These are phyloP conservation scores for Castanospermum australe DNA, from an alignment of 306 rosid genomes.

Conservation along the genomic window DNA sequence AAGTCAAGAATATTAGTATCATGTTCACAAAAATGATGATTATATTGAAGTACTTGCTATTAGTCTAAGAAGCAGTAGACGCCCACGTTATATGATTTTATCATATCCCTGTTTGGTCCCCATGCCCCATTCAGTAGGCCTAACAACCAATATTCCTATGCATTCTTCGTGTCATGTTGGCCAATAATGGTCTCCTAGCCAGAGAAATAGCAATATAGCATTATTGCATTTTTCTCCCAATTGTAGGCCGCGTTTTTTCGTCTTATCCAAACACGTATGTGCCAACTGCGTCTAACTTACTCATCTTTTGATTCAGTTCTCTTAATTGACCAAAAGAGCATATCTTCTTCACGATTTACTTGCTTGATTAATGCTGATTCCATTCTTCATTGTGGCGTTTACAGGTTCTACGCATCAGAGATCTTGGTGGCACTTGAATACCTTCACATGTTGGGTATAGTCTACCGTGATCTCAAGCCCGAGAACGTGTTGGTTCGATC, in stretches of 20 bases:
- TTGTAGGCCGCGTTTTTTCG: not conserved
- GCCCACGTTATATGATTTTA: not conserved
- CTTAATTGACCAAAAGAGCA: no score
- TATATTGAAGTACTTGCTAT: not conserved
- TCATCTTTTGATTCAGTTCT: not conserved
- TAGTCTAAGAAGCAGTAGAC: not conserved
- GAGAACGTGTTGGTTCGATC: constrained; percentile 62
- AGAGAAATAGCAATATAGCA: no score
- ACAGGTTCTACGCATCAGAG: constrained; percentile 61
- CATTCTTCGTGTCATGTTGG: not conserved
- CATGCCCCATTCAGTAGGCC: constrained; percentile 6
- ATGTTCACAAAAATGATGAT: no score
- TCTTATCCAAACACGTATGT: no score
- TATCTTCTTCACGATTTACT: no score
- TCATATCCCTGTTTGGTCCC: not conserved
- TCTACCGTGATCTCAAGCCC: constrained; percentile 61
- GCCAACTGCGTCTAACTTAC: not conserved
- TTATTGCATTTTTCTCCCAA: not conserved
- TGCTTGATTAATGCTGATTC: not conserved
- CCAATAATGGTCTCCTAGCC: not conserved
- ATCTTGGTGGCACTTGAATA: constrained; percentile 58
- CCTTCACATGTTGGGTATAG: constrained; percentile 69
- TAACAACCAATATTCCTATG: not conserved
- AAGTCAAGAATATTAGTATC: no score
- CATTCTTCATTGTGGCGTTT: not conserved